phyloP scores from a whole-genome alignment of 371 early-diverging fungal genomes.

The Rhizopus sp. region DNA sequence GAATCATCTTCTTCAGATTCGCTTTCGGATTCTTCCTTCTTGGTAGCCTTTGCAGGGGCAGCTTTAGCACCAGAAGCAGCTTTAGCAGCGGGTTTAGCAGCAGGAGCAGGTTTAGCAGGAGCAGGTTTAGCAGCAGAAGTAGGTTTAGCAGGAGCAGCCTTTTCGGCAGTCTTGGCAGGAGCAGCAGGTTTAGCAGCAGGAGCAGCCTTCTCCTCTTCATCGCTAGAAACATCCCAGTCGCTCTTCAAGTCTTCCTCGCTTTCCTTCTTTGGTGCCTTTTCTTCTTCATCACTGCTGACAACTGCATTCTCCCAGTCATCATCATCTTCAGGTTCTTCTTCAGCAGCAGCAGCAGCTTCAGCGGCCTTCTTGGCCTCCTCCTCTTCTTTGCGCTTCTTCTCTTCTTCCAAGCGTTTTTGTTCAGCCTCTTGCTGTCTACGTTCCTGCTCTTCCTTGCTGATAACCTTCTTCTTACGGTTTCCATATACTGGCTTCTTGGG shows the following conservation, averaged over 20 bases:
- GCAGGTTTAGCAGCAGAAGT: slow-evolving; percentile 25
- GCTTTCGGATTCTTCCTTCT: slow-evolving; percentile 12
- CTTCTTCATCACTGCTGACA: slow-evolving; percentile 41
- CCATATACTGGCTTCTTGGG: slow-evolving; percentile 54
- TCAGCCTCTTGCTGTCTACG: slow-evolving; percentile 42
- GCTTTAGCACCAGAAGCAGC: slow-evolving; percentile 22
- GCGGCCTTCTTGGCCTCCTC: slow-evolving; percentile 49
- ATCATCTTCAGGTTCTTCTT: slow-evolving; percentile 42
- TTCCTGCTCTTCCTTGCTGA: slow-evolving; percentile 41
- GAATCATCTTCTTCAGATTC: slow-evolving; percentile 43
- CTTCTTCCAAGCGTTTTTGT: slow-evolving; percentile 46
- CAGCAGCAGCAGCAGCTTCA: slow-evolving; percentile 38
- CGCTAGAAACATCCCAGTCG: slow-evolving; percentile 68
- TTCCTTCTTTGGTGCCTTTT: slow-evolving; percentile 25
- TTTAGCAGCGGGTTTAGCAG: slow-evolving; percentile 37
- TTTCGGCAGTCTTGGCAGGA: slow-evolving; percentile 35
- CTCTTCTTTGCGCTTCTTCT: slow-evolving; percentile 47
- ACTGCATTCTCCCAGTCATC: slow-evolving; percentile 60
- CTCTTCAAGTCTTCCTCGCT: slow-evolving; percentile 53
- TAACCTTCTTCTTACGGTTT: slow-evolving; percentile 59
- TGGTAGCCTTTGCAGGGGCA: neutral
- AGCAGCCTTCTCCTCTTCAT: slow-evolving; percentile 35
- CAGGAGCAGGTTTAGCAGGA: slow-evolving; percentile 24
- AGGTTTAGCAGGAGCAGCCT: slow-evolving; percentile 34
- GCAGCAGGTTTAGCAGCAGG: slow-evolving; percentile 21